phyloP scores from a whole-genome alignment of 225 moss, liverwort and hornwort genomes.

The Neckera pumila region DNA sequence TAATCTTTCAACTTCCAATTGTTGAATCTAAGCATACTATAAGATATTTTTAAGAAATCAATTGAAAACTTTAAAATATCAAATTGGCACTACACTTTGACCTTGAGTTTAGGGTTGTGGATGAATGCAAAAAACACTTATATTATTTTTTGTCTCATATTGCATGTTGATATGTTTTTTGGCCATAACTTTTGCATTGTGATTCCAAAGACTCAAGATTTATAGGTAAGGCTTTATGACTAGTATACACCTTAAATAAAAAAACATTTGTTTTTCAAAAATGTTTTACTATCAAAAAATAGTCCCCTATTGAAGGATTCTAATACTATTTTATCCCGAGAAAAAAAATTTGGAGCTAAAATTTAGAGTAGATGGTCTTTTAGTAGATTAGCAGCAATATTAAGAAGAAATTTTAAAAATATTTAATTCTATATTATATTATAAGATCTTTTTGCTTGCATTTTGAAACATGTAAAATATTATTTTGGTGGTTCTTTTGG shows the following conservation, averaged over 20 bases:
- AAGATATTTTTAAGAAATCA: too few relatives aligned
- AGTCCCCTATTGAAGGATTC: neutral
- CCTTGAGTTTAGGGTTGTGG: neutral
- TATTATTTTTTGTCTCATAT: neutral
- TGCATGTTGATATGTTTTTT: neutral
- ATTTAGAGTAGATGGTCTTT: neutral
- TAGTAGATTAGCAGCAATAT: rapidly evolving
- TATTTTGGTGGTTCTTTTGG: neutral
- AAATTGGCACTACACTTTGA: neutral
- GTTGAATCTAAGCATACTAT: neutral
- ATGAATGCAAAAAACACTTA: neutral
- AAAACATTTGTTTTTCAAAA: neutral
- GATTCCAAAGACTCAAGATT: neutral
- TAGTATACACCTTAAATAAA: neutral
- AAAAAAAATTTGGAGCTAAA: neutral
- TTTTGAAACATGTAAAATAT: neutral
- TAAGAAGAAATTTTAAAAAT: neutral
- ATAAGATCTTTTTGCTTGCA: neutral
- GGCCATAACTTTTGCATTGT: neutral
- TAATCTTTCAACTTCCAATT: neutral
- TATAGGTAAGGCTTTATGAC: too few relatives aligned
- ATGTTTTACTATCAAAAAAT: neutral
- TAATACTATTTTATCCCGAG: neutral
- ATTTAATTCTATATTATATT: neutral
- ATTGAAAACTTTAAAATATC: neutral